Evolutionary conservation across 1,284 basidiomycete genomes (phyloP).

Genomic region (Afroboletus lepidellus): DNA sequence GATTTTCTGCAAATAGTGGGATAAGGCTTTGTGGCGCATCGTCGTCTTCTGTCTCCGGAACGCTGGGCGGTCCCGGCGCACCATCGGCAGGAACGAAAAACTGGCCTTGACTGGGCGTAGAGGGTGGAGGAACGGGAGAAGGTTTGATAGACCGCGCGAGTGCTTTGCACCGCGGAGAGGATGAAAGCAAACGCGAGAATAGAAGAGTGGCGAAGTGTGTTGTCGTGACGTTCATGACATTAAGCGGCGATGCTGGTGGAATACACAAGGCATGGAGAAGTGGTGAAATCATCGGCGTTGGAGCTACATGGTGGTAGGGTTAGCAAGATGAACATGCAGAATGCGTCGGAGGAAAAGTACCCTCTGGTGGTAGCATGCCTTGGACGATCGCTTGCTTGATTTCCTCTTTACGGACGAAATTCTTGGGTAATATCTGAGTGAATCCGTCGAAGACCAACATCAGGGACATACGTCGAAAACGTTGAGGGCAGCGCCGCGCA

Average conservation of each 20-base stretch:
- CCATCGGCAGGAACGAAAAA: constrained; percentile 78
- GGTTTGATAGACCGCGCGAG: constrained; percentile 72
- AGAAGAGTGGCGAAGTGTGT: constrained; percentile 69
- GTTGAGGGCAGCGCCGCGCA: constrained; percentile 61
- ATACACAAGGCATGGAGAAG: constrained; percentile 64
- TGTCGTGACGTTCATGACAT: constrained; percentile 52
- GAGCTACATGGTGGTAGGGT: constrained; percentile 21
- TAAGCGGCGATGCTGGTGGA: constrained; percentile 51
- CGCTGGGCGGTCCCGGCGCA: constrained; percentile 34
- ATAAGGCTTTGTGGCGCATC: constrained; percentile 68
- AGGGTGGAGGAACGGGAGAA: constrained; percentile 35
- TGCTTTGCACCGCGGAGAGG: constrained; percentile 71
- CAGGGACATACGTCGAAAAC: constrained; percentile 63
- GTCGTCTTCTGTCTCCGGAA: constrained; percentile 43
- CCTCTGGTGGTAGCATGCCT: constrained; percentile 61
- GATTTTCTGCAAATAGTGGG: constrained; percentile 70
- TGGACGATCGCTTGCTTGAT: constrained; percentile 63
- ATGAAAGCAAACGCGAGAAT: constrained; percentile 68
- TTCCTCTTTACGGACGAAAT: constrained; percentile 71
- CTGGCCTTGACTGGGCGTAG: constrained; percentile 38
- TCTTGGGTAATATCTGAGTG: constrained; percentile 40
- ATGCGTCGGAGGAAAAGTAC: constrained; percentile 20
- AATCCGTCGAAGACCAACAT: not conserved
- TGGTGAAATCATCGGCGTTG: constrained; percentile 53
- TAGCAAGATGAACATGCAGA: constrained; percentile 4